Base-by-base conservation (phyloP, 2,329 filamentous ascomycete species). In the Podosphaera xanthii region DNA sequence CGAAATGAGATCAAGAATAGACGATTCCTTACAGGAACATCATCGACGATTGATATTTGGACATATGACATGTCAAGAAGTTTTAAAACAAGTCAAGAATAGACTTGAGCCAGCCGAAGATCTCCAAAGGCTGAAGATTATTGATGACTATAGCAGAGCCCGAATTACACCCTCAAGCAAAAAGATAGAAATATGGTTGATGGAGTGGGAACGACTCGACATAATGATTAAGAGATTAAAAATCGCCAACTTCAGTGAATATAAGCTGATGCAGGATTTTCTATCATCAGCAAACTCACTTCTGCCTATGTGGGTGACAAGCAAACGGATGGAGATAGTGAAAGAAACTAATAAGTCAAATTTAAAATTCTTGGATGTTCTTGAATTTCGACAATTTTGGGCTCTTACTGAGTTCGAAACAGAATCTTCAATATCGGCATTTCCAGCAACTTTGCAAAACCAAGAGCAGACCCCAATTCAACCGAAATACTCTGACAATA, bases 361-460 rank as follows among this genome's bases (percentile, higher is more conserved):
- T n/a, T 14, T 49, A 35, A 58, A 48, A 48, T 58, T 58, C 34
- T 48, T 58, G 33, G 55, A 49, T 8, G 33, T 48, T 48, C 55
- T 58, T 14, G 10, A 49, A 35, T 58, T 58, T 14, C 22, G 55
- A 48, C 40, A 58, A 58, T 58, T 58, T 58, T 58, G 40, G 40
- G 12, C 40, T 46, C 38, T 58, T 33, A 48, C 40, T 12, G 30
- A 58, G 35, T 58, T 58, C 22, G 40, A 48, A 46, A 5, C 55
- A 4, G 40, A 44, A 33, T 42, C 38, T n/a, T 10, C n/a, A 33
- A 44, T 31, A 33, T 38, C 54, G 33, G 40, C 40, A 44, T 44
- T 44, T 44, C 40, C 40, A 44, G 10, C 40, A 44, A 44, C 40
- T 44, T 44, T 44, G 10, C 40, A 44, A 44, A 44, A 44, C 40